Evolutionary conservation across 768 basidiomycete species (phyloP).

Genomic region (Mycena rosella): DNA sequence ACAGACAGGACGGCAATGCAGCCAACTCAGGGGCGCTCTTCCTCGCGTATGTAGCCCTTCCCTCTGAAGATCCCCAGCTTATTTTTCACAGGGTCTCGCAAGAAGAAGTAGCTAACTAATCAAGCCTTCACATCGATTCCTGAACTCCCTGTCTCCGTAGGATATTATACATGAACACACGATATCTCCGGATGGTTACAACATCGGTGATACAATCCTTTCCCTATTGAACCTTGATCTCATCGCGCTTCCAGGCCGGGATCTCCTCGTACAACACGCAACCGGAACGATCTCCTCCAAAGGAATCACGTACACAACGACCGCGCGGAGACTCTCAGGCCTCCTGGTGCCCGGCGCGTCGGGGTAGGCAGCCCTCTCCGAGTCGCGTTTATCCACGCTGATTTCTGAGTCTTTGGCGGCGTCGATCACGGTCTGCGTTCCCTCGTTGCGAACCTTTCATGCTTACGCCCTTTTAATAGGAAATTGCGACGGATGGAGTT

Average conservation of each 20-base stretch:
- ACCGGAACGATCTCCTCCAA: background rate
- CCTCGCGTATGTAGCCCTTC: conserved; percentile 13
- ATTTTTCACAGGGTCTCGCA: conserved; percentile 13
- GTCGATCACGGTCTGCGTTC: conserved; percentile 8
- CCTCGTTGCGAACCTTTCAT: no score
- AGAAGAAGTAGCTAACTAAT: background rate
- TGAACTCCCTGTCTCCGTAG: background rate
- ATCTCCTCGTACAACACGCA: conserved; percentile 24
- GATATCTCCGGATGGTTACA: background rate
- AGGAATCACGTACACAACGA: conserved; percentile 18
- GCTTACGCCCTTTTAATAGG: background rate
- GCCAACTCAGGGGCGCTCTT: conserved; percentile 26
- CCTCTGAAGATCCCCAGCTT: background rate
- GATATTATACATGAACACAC: conserved; percentile 3
- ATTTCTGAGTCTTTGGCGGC: background rate
- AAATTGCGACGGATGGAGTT: conserved; percentile 14
- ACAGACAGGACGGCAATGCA: conserved; percentile 3
- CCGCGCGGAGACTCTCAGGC: no score
- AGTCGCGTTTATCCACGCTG: background rate
- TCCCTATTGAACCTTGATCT: background rate
- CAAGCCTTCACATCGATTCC: background rate
- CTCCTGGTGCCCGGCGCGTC: no score
- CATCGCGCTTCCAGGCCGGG: conserved; percentile 3
- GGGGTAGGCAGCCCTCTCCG: background rate
- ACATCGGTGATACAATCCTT: background rate